Conservation (phyloP, 495 filamentous ascomycete genomes). For the Rhizodiscina lignyota region DNA sequence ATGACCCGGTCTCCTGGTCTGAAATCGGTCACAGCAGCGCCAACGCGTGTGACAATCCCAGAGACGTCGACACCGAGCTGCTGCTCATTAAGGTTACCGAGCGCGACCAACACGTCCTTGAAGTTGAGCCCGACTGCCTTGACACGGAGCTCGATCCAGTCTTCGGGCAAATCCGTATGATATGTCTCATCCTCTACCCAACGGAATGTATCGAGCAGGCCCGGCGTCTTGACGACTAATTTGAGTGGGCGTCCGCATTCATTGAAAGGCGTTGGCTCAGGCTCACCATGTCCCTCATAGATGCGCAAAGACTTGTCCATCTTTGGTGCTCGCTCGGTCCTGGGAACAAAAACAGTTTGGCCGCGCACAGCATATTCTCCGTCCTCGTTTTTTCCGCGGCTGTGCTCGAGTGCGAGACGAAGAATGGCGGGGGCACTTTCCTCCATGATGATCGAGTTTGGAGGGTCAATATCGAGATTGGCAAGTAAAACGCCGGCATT, state of each 20-base stretch:
- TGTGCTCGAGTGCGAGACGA: too few species aligned
- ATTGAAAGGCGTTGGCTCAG: background rate
- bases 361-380: background rate
- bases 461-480: background rate
- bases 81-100: background rate
- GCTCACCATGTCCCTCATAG: background rate
- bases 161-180: slow-evolving; percentile 1
- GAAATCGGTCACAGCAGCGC: background rate
- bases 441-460: background rate
- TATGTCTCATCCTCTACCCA: background rate
- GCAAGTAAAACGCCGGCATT: background rate
- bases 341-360: background rate
- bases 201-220: background rate
- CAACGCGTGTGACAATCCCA: background rate
- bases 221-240: background rate
- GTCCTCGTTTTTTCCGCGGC: background rate
- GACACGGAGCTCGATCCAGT: slow-evolving; percentile 20
- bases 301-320: background rate
- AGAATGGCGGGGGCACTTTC: too few species aligned
- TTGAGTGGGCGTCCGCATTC: background rate
- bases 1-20: slow-evolving; percentile 5
- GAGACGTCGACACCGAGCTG: background rate
- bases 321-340: background rate
- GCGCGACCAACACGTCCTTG: slow-evolving; percentile 9
- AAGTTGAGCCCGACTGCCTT: slow-evolving; percentile 19